Evolutionary conservation across 495 filamentous ascomycete genomes (phyloP), one percentile per base, ranked within the genome.

Genomic region (Symbiotaphrina buchneri): DNA sequence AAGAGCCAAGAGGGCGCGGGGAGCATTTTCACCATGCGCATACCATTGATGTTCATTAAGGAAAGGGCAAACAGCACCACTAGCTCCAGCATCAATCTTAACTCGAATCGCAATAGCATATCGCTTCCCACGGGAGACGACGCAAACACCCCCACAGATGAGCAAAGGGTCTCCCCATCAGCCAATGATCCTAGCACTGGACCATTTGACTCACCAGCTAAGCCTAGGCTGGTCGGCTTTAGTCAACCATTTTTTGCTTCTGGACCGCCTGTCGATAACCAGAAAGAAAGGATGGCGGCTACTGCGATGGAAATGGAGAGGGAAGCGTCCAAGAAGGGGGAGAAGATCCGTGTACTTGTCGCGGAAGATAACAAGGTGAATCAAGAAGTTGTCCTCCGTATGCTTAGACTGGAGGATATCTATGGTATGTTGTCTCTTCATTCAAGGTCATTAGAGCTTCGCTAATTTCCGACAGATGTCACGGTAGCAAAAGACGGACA

Each of bases 301-400:
- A 0, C 63, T 43, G 55, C 61, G 20, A 63, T 58, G 40, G 59
- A 71, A 39, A 48, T 49, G 23, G 57, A 54, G 19, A 46, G 53
- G 13, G 52, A 49, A 29, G 52, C 53, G 25, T 46, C 52, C 6
- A 52, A 48, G 21, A 40, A 56, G 4, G 64, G 59, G 1, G 61
- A 63, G 16, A 79, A 70, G 44, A 59, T 90, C 17, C 68, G 74
- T 18, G 77, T 92, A 4, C 54, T 94, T n/a, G 83, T 94, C 15
- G 83, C 84, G 0, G 83, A 94, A 45, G 83, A 94, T 53, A 94
- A 94, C 44, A 70, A 70, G 19, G 81, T 84, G n/a, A 94, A 94
- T 44, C 77, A 90, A 42, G 80, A 92, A 42, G 84, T 94, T 10
- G 82, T 92, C 18, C 49, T 74, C n/a, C 64, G 67, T 30, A 75